Conservation (phyloP, 768 basidiomycete genomes). For the Russula foetens region DNA sequence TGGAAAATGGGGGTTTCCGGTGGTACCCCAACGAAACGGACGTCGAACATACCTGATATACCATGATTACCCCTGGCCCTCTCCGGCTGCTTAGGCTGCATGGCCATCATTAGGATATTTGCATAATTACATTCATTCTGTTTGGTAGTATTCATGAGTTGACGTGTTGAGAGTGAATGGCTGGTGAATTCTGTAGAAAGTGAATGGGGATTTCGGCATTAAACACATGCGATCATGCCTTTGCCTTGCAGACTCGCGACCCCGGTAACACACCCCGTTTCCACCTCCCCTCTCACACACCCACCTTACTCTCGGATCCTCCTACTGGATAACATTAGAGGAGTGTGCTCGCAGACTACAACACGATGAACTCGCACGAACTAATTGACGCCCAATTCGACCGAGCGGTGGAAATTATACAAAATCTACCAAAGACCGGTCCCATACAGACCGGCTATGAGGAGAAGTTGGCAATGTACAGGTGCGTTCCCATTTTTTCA, state of each 20-base stretch:
- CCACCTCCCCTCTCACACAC: background rate
- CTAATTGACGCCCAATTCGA: slow-evolving; percentile 83
- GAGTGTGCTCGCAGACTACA: background rate
- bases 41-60: background rate
- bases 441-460: slow-evolving; percentile 95
- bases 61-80: background rate
- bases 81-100: background rate
- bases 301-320: background rate
- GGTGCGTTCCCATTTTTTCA: slow-evolving; percentile 35
- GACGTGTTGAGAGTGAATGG: background rate
- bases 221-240: background rate
- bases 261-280: background rate
- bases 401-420: slow-evolving; percentile 91
- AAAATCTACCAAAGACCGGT: slow-evolving; percentile 85
- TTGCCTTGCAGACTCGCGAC: background rate
- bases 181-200: no score
- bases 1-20: slow-evolving; percentile 56
- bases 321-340: background rate
- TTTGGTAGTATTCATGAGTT: background rate
- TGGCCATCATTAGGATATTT: background rate
- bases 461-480: slow-evolving; percentile 91
- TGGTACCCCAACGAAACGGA: background rate
- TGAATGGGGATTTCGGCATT: background rate
- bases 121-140: background rate
- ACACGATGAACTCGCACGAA: slow-evolving; percentile 50